A percentile compares a stretch with the other conserved stretches of the same genome.
Evolutionary conservation across 129 eudicot genomes (phyloP).

Genomic region (Flaveria trinervia): DNA sequence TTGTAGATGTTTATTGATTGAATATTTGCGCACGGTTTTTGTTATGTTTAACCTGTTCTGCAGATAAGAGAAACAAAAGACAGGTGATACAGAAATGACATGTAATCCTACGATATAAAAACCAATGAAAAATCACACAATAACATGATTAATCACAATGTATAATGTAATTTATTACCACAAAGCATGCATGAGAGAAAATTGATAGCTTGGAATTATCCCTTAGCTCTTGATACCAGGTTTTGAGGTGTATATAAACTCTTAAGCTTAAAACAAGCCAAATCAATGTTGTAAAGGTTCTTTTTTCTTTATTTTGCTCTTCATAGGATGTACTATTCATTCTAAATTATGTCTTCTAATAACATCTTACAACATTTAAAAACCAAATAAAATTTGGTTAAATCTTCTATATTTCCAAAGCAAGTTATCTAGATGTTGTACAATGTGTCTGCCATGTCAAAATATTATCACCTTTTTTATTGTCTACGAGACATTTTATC

Average conservation of each 20-base stretch:
- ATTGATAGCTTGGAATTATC: constrained; percentile 14
- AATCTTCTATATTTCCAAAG: constrained; percentile 5
- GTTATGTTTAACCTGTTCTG: constrained; percentile 99
- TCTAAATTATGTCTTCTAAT: not conserved
- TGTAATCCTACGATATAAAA: constrained; percentile 1
- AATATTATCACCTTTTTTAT: not conserved
- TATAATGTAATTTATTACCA: constrained; percentile 5
- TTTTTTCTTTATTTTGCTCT: not conserved
- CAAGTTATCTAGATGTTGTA: not conserved
- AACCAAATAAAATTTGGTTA: constrained; percentile 8
- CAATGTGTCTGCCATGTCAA: not conserved
- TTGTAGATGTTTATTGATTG: constrained; percentile 64
- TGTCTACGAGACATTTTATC: not conserved
- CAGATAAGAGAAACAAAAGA: constrained; percentile 38
- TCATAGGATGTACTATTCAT: not conserved
- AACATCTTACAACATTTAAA: not conserved
- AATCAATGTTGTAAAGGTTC: no score
- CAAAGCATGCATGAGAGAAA: constrained; percentile 14
- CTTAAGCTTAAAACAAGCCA: not conserved
- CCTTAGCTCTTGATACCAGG: not conserved
- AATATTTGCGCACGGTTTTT: constrained; percentile 77
- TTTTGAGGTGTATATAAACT: no score
- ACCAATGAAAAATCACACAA: constrained; percentile 9
- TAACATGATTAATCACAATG: constrained; percentile 12
- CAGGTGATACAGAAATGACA: constrained; percentile 25